Base-by-base conservation (phyloP, 2,329 filamentous ascomycete species). In the Fusarium domesticum region DNA sequence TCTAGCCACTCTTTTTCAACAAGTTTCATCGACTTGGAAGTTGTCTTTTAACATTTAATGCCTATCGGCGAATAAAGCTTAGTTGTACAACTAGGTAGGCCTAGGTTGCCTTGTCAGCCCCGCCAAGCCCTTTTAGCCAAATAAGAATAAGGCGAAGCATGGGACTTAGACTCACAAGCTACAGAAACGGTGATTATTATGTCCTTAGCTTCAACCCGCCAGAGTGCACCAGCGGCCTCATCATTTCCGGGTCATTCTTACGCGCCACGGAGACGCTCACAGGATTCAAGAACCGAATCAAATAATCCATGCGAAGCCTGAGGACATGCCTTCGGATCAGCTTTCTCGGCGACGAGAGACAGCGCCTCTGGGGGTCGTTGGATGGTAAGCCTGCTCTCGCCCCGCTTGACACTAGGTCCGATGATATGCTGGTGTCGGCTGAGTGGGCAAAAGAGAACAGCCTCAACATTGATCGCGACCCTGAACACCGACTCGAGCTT, bases 241-340 rank as follows among this genome's bases (percentile, higher is more conserved):
- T 45, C 3, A 23, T 50, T 6, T 42, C 31, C 1, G 7, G 20
- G 3, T 0, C 34, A 0, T 50, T 50, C 6, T 41, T 50, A 1
- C 20, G 16, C 2, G 17, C 19, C 0, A 50, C 41, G 2, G 8
- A 30, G 1, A 48, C 47, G 6, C 1, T 50, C 3, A 48, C 40
- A 0, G 41, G n/a, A 4, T 42, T 36, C 1, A 2, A 5, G 4
- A 11, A 2, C 0, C 39, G 44, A 2, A 16, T 47, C 8, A 37
- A 14, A 3, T 19, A 12, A 2, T 12, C 30, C 0, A 1, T 25
- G 10, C 16, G 1, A 0, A 14, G 5, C 2, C 0, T 16, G 0
- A 12, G 10, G 7, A 3, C 6, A 6, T 6, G 25, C 0, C 1
- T 47, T 1, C 30, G 16, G 1, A 11, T 40, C 3, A 37, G 28